phyloP scores from a whole-genome alignment of 805 yeast genomes.

The Ogataea henricii region DNA sequence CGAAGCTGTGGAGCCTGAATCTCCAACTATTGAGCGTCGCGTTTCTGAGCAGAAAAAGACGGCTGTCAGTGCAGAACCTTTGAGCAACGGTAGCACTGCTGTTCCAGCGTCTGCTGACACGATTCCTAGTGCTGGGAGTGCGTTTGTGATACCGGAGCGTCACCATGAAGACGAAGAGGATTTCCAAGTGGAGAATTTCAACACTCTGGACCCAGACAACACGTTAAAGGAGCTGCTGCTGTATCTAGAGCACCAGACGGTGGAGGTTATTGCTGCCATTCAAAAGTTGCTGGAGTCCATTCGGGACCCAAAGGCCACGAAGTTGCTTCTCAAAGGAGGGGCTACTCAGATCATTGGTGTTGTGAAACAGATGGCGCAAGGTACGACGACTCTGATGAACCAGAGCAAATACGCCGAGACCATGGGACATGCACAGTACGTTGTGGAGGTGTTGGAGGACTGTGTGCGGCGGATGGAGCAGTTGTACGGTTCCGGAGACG shows the following conservation, averaged over 20 bases:
- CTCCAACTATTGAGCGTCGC: background rate
- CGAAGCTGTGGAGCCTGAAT: background rate
- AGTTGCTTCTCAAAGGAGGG: conserved; percentile 69
- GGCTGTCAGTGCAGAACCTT: background rate
- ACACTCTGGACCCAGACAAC: conserved; percentile 84
- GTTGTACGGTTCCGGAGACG: conserved; percentile 49
- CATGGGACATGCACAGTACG: conserved; percentile 90
- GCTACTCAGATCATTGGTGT: conserved; percentile 77
- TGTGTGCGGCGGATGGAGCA: conserved; percentile 81
- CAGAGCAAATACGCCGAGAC: conserved; percentile 83
- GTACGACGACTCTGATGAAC: conserved; percentile 83
- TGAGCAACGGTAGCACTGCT: background rate
- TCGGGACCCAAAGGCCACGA: conserved; percentile 73
- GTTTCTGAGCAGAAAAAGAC: background rate
- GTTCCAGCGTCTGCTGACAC: conserved; percentile 18
- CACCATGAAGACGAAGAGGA: conserved; percentile 24
- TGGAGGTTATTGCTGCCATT: conserved; percentile 85
- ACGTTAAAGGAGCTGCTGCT: conserved; percentile 80
- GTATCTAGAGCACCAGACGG: conserved; percentile 91
- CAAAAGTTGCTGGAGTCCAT: conserved; percentile 78
- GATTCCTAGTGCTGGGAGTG: conserved; percentile 28
- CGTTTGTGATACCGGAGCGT: conserved; percentile 16
- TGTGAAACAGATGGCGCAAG: conserved; percentile 84
- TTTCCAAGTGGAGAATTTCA: conserved; percentile 74
- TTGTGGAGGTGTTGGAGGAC: conserved; percentile 81